phyloP scores from a whole-genome alignment of 441 rosid species.

The Syzygium syzygioides region DNA sequence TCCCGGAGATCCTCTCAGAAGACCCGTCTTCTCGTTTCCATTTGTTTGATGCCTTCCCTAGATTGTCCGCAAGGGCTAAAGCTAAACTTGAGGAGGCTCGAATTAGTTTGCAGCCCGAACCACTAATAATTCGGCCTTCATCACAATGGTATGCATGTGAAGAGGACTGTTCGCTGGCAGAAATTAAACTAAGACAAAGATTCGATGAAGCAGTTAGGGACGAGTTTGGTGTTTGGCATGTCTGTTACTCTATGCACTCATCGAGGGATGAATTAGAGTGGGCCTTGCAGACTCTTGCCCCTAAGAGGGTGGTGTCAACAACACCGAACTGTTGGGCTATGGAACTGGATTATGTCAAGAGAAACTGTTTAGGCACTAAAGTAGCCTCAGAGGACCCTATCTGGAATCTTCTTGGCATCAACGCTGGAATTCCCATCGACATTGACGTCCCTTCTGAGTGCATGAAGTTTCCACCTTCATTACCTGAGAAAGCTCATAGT shows the following conservation, averaged over 20 bases:
- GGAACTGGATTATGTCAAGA: slow-evolving; percentile 66
- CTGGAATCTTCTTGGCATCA: slow-evolving; percentile 72
- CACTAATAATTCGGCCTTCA: slow-evolving; percentile 76
- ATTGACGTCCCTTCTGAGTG: slow-evolving; percentile 12
- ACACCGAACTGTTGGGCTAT: slow-evolving; percentile 70
- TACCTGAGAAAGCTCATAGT: slow-evolving; percentile 15
- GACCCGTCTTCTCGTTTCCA: slow-evolving; percentile 69
- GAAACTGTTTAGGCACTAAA: slow-evolving; percentile 35
- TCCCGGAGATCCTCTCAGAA: slow-evolving; percentile 56
- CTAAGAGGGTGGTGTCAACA: slow-evolving; percentile 78
- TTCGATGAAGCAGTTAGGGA: slow-evolving; percentile 66
- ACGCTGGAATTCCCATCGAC: slow-evolving; percentile 25
- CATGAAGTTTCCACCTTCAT: slow-evolving; percentile 18
- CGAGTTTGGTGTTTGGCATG: slow-evolving; percentile 78
- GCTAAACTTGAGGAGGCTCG: slow-evolving; percentile 59
- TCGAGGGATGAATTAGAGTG: slow-evolving; percentile 73
- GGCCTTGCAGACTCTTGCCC: slow-evolving; percentile 62
- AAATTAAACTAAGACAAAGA: slow-evolving; percentile 34
- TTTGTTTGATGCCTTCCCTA: slow-evolving; percentile 66
- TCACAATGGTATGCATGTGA: slow-evolving; percentile 83
- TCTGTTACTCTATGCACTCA: slow-evolving; percentile 86
- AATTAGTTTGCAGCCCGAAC: slow-evolving; percentile 45
- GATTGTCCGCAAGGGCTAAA: slow-evolving; percentile 58
- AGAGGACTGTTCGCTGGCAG: slow-evolving; percentile 31
- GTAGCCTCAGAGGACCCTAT: slow-evolving; percentile 46